phyloP scores from a whole-genome alignment of 2,329 filamentous ascomycete species.

The Hypocreales sp. region DNA sequence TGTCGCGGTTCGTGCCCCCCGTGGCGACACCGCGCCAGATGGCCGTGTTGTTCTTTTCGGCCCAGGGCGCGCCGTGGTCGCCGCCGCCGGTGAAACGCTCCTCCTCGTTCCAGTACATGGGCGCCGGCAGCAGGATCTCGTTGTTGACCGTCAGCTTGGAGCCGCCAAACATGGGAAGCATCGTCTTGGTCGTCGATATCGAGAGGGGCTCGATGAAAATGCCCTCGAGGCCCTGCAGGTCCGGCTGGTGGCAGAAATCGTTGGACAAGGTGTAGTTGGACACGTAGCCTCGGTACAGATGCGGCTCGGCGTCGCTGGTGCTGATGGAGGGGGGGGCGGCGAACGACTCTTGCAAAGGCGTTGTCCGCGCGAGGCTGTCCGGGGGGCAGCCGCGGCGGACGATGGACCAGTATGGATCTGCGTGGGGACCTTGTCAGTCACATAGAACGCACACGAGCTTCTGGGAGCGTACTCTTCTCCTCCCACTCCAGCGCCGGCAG shows the following conservation, averaged over 20 bases:
- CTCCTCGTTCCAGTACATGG: constrained; percentile 53
- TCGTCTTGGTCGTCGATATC: constrained; percentile 36
- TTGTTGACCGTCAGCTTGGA: constrained; percentile 56
- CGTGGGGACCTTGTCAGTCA: too few species aligned
- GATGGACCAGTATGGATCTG: constrained; percentile 39
- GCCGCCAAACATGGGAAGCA: constrained; percentile 53
- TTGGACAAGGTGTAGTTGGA: constrained; percentile 44
- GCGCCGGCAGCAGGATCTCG: constrained; percentile 53
- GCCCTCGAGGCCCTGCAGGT: constrained; percentile 46
- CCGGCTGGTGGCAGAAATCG: constrained; percentile 51
- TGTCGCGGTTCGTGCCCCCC: constrained; percentile 39
- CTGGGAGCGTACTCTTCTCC: constrained; percentile 28
- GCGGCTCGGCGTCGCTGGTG: constrained; percentile 26
- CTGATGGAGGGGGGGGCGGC: constrained; percentile 27
- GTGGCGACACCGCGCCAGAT: constrained; percentile 56
- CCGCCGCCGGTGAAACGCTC: constrained; percentile 43
- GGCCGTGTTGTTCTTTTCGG: constrained; percentile 33
- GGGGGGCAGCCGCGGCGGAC: constrained; percentile 46
- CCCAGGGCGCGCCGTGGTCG: constrained; percentile 39
- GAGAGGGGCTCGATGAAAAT: constrained; percentile 47
- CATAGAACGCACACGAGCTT: too few species aligned
- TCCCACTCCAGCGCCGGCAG: constrained; percentile 32
- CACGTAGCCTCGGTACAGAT: constrained; percentile 41
- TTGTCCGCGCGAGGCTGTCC: constrained; percentile 40
- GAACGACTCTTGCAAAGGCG: constrained; percentile 26